Conservation (phyloP, 805 yeast species). For the Jamesozyma piceae region DNA sequence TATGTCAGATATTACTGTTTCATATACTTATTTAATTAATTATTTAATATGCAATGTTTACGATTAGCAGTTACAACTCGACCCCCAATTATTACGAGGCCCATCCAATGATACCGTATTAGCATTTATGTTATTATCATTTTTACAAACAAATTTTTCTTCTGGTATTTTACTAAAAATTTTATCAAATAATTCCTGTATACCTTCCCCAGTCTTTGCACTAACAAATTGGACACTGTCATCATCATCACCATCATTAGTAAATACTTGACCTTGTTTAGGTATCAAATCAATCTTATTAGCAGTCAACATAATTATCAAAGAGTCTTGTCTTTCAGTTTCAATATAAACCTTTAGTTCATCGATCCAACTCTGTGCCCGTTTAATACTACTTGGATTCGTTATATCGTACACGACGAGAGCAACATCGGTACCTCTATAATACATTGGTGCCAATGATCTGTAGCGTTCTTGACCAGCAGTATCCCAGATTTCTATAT, state of each 20-base stretch:
- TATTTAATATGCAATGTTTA: no score
- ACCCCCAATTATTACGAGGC: neutral
- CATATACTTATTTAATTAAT: no score
- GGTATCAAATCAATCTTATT: slow-evolving; percentile 56
- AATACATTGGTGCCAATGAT: slow-evolving; percentile 75
- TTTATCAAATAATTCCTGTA: slow-evolving; percentile 36
- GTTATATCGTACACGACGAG: slow-evolving; percentile 71
- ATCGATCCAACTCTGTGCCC: slow-evolving; percentile 70
- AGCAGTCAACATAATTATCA: slow-evolving; percentile 66
- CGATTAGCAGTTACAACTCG: neutral
- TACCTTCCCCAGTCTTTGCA: slow-evolving; percentile 46
- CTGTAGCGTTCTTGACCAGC: slow-evolving; percentile 79
- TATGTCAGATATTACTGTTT: no score
- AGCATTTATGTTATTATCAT: neutral
- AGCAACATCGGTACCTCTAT: slow-evolving; percentile 73
- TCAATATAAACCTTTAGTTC: slow-evolving; percentile 42
- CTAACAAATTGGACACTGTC: slow-evolving; percentile 27
- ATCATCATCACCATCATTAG: slow-evolving; percentile 9
- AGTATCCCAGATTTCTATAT: slow-evolving; percentile 79
- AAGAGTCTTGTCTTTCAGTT: slow-evolving; percentile 44
- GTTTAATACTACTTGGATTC: slow-evolving; percentile 49
- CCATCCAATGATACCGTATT: neutral
- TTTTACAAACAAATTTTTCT: neutral
- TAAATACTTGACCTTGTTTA: slow-evolving; percentile 32
- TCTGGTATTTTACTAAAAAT: slow-evolving; percentile 36